Evolutionary conservation across 176 grass and related monocot genomes (phyloP).

Genomic region (Carex littledalei): DNA sequence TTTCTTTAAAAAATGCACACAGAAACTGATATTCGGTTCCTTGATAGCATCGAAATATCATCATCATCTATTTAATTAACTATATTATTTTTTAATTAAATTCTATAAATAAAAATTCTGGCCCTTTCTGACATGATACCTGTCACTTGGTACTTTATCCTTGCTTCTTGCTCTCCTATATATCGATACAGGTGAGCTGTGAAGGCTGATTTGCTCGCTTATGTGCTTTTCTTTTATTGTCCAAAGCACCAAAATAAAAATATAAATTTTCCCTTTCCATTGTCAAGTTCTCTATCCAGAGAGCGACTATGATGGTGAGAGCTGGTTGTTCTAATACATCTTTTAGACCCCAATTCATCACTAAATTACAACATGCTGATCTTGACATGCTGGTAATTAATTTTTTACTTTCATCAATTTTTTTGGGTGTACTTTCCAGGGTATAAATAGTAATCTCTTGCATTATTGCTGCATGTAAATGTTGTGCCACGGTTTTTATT

Average conservation of each 20-base stretch:
- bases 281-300: background rate
- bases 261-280: background rate
- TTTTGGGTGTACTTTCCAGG: background rate
- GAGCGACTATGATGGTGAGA: background rate
- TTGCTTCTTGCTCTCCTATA: background rate
- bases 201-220: no score
- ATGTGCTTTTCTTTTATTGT: background rate
- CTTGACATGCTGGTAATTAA: conserved; percentile 12
- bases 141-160: background rate
- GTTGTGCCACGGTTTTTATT: background rate
- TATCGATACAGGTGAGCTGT: background rate
- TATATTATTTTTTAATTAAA: no score
- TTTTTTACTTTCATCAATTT: background rate
- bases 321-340: conserved; percentile 1
- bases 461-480: background rate
- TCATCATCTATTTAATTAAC: no score
- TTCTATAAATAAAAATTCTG: no score
- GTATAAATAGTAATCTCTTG: background rate
- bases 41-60: no score
- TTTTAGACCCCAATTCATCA: conserved; percentile 10
- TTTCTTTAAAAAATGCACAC: no score
- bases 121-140: background rate
- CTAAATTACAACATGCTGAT: background rate
- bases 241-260: background rate
- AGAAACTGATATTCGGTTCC: no score